Evolutionary conservation across 306 rosid species (phyloP).

Genomic region (Quercus bicolor): DNA sequence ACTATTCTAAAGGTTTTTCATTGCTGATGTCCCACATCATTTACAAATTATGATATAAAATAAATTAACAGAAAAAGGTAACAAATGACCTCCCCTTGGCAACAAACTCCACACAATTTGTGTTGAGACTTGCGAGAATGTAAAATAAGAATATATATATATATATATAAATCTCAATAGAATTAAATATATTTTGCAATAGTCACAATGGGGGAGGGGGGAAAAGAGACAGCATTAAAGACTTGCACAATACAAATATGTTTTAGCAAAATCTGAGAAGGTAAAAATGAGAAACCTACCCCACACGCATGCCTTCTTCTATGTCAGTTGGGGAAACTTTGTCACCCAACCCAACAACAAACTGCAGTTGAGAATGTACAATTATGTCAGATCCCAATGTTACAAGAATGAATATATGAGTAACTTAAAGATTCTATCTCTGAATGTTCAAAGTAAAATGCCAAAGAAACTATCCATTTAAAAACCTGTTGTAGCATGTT

Average conservation of each 20-base stretch:
- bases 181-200: not conserved
- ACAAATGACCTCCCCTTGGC: not conserved
- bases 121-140: not conserved
- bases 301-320: conserved; percentile 99
- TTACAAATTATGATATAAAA: not conserved
- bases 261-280: not conserved
- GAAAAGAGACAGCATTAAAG: not conserved
- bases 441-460: not conserved
- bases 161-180: no score
- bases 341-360: conserved; percentile 98
- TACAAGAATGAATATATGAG: not conserved
- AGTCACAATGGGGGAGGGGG: no score
- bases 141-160: not conserved
- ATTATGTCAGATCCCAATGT: conserved; percentile 23
- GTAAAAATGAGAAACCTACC: conserved; percentile 53
- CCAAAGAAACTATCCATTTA: not conserved
- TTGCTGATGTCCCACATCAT: no score
- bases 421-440: not conserved
- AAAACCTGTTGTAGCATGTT: not conserved
- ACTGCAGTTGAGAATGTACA: conserved; percentile 49
- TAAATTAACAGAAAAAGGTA: not conserved
- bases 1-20: no score
- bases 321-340: conserved; percentile 99
- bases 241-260: not conserved
- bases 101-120: not conserved